These are phyloP conservation scores for Umbelopsis vinacea DNA, from an alignment of 192 early-diverging fungal species.

Conservation along the genomic window DNA sequence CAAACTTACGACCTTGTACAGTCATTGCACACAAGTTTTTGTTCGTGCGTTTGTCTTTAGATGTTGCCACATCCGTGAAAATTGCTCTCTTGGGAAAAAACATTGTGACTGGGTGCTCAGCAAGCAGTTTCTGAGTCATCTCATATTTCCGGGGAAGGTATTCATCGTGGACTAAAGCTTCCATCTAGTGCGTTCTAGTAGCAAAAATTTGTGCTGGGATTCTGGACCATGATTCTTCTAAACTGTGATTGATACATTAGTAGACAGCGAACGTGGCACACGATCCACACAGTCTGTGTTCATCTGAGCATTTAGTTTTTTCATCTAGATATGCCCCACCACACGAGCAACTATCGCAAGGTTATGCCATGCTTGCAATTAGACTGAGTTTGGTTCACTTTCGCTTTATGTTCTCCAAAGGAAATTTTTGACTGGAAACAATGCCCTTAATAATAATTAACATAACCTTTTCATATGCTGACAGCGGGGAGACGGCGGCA, in stretches of 20 bases:
- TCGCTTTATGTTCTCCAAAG: neutral
- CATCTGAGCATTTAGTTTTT: neutral
- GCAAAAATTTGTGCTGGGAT: no score
- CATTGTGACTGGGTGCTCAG: neutral
- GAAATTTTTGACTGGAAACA: neutral
- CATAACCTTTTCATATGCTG: slow-evolving; percentile 1
- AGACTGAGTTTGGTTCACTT: neutral
- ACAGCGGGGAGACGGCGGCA: slow-evolving; percentile 14
- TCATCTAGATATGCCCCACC: neutral
- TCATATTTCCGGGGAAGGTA: neutral
- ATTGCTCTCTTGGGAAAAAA: neutral
- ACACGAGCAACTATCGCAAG: neutral
- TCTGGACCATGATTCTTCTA: no score
- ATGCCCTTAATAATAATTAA: neutral
- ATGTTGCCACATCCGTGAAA: neutral
- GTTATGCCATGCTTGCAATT: neutral
- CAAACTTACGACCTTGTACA: no score
- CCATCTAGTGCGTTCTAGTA: no score
- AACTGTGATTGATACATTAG: no score
- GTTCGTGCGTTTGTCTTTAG: neutral
- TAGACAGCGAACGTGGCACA: no score
- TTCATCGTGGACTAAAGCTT: no score
- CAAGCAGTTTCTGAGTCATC: neutral
- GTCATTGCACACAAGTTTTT: no score
- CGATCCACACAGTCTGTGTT: no score